Percentiles rank a stretch among this genome's conserved stretches.
Evolutionary conservation across 768 basidiomycete species (phyloP).

Genomic region (Lyophyllum semitale): DNA sequence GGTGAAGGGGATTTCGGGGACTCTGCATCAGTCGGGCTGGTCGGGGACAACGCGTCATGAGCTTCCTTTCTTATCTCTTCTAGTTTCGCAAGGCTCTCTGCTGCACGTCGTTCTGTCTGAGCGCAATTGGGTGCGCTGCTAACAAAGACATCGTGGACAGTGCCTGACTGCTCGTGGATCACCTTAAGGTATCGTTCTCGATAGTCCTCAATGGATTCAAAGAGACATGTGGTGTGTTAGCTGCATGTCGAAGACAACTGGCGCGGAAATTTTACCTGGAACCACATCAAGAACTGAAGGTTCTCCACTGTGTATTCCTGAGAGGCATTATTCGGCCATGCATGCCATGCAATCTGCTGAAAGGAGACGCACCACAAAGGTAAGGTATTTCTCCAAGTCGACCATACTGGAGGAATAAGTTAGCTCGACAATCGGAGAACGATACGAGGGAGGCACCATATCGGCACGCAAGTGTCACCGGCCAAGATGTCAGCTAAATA

Average conservation of each 20-base stretch:
- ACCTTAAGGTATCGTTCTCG: constrained; percentile 33
- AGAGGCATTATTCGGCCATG: constrained; percentile 21
- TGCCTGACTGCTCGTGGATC: constrained; percentile 15
- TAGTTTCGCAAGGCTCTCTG: constrained; percentile 15
- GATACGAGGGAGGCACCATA: constrained; percentile 25
- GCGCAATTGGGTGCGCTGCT: constrained; percentile 12
- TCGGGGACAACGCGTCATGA: background rate
- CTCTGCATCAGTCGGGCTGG: background rate
- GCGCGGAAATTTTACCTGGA: constrained; percentile 22
- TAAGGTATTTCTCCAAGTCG: constrained; percentile 27
- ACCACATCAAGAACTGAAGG: constrained; percentile 39
- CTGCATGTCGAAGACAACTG: constrained; percentile 2
- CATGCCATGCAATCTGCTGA: constrained; percentile 5
- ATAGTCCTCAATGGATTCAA: constrained; percentile 40
- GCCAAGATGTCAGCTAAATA: constrained; percentile 31
- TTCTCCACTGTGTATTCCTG: constrained; percentile 33
- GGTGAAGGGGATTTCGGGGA: constrained; percentile 10
- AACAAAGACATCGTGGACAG: constrained; percentile 25
- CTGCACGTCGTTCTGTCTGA: constrained; percentile 7
- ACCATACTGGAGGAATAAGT: constrained; percentile 25
- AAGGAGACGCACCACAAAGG: constrained; percentile 25
- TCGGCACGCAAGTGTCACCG: constrained; percentile 40
- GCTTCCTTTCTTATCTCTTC: constrained; percentile 22
- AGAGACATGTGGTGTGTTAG: too few relatives aligned
- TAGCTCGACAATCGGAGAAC: background rate